Evolutionary conservation across 768 basidiomycete genomes (phyloP), one percentile per base, ranked within the genome.

Genomic region (Albatrellus ellisii): DNA sequence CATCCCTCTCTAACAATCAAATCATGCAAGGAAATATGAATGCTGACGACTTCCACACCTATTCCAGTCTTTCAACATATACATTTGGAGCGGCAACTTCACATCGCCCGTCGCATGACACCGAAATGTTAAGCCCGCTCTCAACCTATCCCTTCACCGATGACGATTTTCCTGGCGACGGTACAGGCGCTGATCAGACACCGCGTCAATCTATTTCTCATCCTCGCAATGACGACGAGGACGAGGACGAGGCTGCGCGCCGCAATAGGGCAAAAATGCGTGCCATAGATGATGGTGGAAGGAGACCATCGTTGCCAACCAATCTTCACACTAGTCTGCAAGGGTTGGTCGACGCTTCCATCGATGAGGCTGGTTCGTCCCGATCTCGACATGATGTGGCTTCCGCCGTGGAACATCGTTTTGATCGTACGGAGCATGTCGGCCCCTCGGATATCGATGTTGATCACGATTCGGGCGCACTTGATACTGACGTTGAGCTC

Each of bases 201-300:
- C 69, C 69, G 4, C 66, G 69, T 29, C 64, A 62, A 8, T 69
- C 69, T 20, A 52, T 70, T 26, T 62, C 60, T 17, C 45, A 46
- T 25, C 33, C 56, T 12, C 41, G 43, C 49, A 41, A 41, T 22
- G 50, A 52, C 41, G 60, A 64, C 48, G 64, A 66, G 46, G 63
- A 62, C 36, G 55, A 54, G 12, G 59, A 57, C n/a, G 56, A 50
- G 2, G 56, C 48, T 17, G 45, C 57, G 18, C 51, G 44, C n/a
- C 40, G 56, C 28, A 59, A 46, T 36, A 55, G 65, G 29, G 56
- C 62, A 4, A 66, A 67, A 49, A 63, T 66, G 58, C 60, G 65
- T 21, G 65, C 65, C 14, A 63, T 67, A 37, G 65, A 66, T 52
- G 65, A 64, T 31, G 65, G 65, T 24, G 58, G 54, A 8, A 53